Percentiles rank a stretch among this genome's conserved stretches.
Evolutionary conservation across 106 monocot genomes (phyloP).

Genomic region (Phalaenopsis equestris): DNA sequence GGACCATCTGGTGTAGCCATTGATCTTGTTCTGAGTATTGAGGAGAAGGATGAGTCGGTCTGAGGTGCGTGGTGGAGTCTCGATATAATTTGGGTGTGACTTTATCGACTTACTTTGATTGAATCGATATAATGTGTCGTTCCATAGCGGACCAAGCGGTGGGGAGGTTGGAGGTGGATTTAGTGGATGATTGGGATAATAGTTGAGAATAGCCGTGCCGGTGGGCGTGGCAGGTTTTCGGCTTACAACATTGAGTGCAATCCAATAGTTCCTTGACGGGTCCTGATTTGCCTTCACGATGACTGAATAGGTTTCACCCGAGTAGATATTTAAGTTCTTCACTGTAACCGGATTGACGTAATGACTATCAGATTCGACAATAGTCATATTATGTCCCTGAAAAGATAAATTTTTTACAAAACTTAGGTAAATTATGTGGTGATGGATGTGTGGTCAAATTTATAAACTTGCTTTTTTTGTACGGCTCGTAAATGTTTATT

Average conservation of each 20-base stretch:
- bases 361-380: conserved; percentile 78
- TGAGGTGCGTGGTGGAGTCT: conserved; percentile 34
- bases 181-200: conserved; percentile 42
- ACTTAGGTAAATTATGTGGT: no score
- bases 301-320: conserved; percentile 91
- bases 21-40: conserved; percentile 78
- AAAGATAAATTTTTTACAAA: not conserved
- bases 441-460: no score
- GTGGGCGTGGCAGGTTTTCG: conserved; percentile 48
- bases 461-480: no score
- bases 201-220: conserved; percentile 60
- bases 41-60: conserved; percentile 59
- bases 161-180: conserved; percentile 25
- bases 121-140: conserved; percentile 41
- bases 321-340: conserved; percentile 72
- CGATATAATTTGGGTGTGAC: conserved; percentile 30
- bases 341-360: conserved; percentile 65
- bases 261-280: conserved; percentile 76
- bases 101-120: conserved; percentile 33
- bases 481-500: no score
- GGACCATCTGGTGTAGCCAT: conserved; percentile 49
- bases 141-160: conserved; percentile 53
- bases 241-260: conserved; percentile 47
- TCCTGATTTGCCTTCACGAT: conserved; percentile 60
- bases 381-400: conserved; percentile 73